phyloP scores from a whole-genome alignment of 306 rosid species.

The Leucaena leucocephala region DNA sequence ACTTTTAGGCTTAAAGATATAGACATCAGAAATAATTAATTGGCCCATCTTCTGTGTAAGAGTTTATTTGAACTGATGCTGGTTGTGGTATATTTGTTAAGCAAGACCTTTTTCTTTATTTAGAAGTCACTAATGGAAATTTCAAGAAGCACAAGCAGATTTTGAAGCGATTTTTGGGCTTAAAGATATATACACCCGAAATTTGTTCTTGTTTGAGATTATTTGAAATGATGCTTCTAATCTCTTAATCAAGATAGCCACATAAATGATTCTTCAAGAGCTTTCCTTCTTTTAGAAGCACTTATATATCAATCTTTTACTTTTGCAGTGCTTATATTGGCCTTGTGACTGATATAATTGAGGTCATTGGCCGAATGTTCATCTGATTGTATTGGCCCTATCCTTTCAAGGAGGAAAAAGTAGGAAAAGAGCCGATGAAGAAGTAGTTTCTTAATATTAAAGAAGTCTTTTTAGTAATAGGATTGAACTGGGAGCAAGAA shows the following conservation, averaged over 20 bases:
- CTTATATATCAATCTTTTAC: conserved; percentile 18
- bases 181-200: background rate
- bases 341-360: conserved; percentile 19
- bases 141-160: conserved; percentile 17
- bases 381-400: conserved; percentile 32
- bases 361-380: conserved; percentile 12
- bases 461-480: conserved; percentile 28
- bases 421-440: conserved; percentile 32
- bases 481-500: conserved; percentile 42
- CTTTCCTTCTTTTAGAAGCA: conserved; percentile 12
- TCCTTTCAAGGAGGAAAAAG: conserved; percentile 22
- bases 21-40: conserved; percentile 18
- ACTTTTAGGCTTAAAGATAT: conserved; percentile 25
- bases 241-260: background rate
- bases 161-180: conserved; percentile 15
- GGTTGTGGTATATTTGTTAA: background rate
- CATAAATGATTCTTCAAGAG: conserved; percentile 1
- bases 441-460: conserved; percentile 8
- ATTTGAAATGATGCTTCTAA: conserved; percentile 1
- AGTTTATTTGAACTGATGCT: background rate
- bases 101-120: conserved; percentile 31
- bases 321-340: conserved; percentile 43
- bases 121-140: conserved; percentile 8
- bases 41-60: conserved; percentile 6
- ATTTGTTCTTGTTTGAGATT: conserved; percentile 19